Conservation (phyloP, 2,329 filamentous ascomycete genomes). For the Fusarium pininemorale region DNA sequence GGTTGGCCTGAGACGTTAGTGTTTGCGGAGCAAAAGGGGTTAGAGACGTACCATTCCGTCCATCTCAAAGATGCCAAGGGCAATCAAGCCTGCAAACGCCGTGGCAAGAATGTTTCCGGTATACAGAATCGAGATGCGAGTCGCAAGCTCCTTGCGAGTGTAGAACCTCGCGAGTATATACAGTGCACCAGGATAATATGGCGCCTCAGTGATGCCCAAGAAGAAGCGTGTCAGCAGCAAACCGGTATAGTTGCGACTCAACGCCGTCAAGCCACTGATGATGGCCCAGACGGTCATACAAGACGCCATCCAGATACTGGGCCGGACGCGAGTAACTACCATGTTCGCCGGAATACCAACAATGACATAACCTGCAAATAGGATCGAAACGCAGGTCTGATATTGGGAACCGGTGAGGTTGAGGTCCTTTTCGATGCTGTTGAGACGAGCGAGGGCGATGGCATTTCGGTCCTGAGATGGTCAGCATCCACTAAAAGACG, state of each 20-base stretch:
- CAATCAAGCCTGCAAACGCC: slow-evolving; percentile 55
- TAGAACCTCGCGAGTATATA: slow-evolving; percentile 63
- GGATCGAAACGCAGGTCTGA: slow-evolving; percentile 42
- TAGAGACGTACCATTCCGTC: slow-evolving; percentile 24
- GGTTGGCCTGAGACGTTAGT: neutral
- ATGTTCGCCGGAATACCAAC: slow-evolving; percentile 55
- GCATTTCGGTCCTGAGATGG: slow-evolving; percentile 52
- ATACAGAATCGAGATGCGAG: slow-evolving; percentile 56
- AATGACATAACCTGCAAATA: slow-evolving; percentile 56
- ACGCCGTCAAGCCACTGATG: slow-evolving; percentile 56
- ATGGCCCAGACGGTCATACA: slow-evolving; percentile 59
- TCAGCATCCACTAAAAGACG: neutral
- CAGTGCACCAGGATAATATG: slow-evolving; percentile 48
- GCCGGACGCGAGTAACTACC: slow-evolving; percentile 53
- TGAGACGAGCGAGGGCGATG: slow-evolving; percentile 53
- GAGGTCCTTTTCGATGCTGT: slow-evolving; percentile 42
- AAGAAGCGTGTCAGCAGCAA: slow-evolving; percentile 58
- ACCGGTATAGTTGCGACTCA: slow-evolving; percentile 57
- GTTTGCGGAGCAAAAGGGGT: accelerated
- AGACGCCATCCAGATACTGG: slow-evolving; percentile 51
- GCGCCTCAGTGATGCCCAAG: slow-evolving; percentile 52
- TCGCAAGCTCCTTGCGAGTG: slow-evolving; percentile 57
- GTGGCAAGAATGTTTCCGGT: slow-evolving; percentile 49
- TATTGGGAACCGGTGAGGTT: slow-evolving; percentile 40
- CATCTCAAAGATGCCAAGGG: slow-evolving; percentile 51